phyloP scores from a whole-genome alignment of 495 filamentous ascomycete species.

The Trichoderma reesei region DNA sequence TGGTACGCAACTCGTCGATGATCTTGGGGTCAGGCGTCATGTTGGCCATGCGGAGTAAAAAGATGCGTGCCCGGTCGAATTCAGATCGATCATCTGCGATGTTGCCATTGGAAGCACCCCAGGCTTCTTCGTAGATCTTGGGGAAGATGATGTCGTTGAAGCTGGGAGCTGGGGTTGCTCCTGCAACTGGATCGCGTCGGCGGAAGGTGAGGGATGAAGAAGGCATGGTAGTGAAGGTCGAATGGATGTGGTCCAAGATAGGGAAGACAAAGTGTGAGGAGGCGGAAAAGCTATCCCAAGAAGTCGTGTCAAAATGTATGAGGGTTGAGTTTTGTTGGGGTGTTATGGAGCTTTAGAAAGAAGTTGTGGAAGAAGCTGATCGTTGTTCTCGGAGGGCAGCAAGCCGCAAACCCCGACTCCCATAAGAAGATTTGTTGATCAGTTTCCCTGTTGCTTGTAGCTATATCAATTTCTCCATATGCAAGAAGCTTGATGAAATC shows the following conservation, averaged over 20 bases:
- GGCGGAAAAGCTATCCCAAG: neutral
- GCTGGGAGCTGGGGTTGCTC: constrained; percentile 15
- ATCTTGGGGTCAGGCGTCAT: constrained; percentile 18
- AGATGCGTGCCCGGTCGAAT: constrained; percentile 24
- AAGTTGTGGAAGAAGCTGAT: neutral
- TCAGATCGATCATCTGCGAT: constrained; percentile 15
- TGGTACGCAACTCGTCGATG: constrained; percentile 17
- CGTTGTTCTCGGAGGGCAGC: no score
- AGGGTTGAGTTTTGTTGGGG: neutral
- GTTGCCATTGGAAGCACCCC: constrained; percentile 14
- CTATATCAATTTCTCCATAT: neutral
- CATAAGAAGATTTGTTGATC: neutral
- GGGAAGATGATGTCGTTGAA: constrained; percentile 21
- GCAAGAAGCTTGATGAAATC: neutral
- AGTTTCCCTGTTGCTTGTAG: neutral
- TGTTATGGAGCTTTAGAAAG: neutral
- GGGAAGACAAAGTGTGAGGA: neutral
- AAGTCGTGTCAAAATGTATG: neutral
- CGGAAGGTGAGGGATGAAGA: neutral
- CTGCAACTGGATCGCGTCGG: constrained; percentile 12
- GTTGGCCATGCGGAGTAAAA: constrained; percentile 22
- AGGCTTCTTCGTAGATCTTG: constrained; percentile 24
- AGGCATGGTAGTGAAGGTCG: neutral
- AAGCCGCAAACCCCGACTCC: neutral
- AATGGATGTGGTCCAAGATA: neutral